Base-by-base conservation (phyloP, 2,329 filamentous ascomycete species). In the Pseudogymnoascus destructans region DNA sequence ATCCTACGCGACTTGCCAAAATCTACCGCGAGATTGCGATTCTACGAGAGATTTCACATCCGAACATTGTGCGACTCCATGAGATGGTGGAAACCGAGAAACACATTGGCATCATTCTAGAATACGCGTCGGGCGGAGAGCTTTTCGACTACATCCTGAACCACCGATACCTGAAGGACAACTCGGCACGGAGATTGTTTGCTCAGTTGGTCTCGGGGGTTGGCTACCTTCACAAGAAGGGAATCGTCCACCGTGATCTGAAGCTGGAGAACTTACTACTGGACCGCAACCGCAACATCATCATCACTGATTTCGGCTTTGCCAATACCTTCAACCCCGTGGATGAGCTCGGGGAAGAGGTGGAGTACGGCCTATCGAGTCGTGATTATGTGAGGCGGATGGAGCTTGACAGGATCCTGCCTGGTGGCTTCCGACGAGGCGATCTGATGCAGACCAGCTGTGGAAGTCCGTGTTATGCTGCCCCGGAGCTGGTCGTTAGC, bases 401-500 rank as follows among this genome's bases (percentile, higher is more conserved):
- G 74, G 87, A 89, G n/a, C 76, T 97, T 55, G 92, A 97, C 71
- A 86, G 84, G 66, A 73, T 87, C 36, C 84, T 88, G 66, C 71
- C 81, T 10, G 87, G 87, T 63, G 90, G 89, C 11, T 78, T 83
- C 67, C 81, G 92, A 61, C 84, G 90, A 66, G 93, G 93, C 35
- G 93, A 98, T 74, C 75, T 98, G 68, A 98, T 98, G 93, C 92
- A 96, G 73, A 98, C 93, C 9, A 97, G 93, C 71, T 98, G 93
- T 71, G 93, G 93, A 63, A 97, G 92, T 72, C 93, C 93, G 6
- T 98, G 93, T 69, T 98, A 98, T 72, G 93, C 93, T 55, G 93
- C 93, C 11, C 93, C 93, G 3, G 93, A 98, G 74, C 78, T 98
- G 58, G 93, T 98, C 11, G 93, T 98, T 61, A 97, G 90, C 70